Base-by-base conservation (phyloP, 140 eudicot species). In the Anethum foeniculum region DNA sequence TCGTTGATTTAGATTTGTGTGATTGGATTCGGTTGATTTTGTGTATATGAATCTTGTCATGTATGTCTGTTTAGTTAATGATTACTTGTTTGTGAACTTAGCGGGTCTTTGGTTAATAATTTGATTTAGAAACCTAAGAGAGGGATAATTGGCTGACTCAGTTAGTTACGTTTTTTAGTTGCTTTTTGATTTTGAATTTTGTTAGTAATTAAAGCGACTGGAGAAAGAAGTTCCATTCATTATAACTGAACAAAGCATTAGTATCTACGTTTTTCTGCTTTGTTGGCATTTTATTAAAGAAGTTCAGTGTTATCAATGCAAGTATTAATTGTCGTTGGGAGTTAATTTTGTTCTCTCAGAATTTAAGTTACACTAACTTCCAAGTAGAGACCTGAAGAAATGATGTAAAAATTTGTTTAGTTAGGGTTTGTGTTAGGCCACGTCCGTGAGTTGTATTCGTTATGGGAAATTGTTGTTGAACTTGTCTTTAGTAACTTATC, bases 21-120 rank as follows among this genome's bases (percentile, higher is more conserved):
- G 49, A 34, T 71, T 69, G 6, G 77, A 81, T 47, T 81, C 4
- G 43, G 18, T 71, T 38, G 51, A 36, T 71, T 71, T 25, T 73
- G n/a, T 75, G 23, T 25, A 6, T 46, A 8, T 1, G 7, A 27
- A 7, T 28, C 27, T 16, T 41, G 34, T 36, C 18, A 43, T 71
- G 28, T 72, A 32, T 52, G 62, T 52, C 3, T 52, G 62, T 52
- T 19, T 52, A 52, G 62, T 18, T 52, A 18, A 18, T 36, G 15
- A 71, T n/a, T 28, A 60, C 68, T 60, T 60, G 30, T 23, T n/a
- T 51, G 7, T 51, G 58, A 18, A 16, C 11, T 11, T 9, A 10
- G 18, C 21, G 58, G 5, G 58, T 15, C 16, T 51, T 15, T 51
- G 16, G 23, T 51, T 51, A 49, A 3, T 18, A 23, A n/a, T 7